phyloP scores from a whole-genome alignment of 2,329 filamentous ascomycete genomes.

The Periconia macrospinosa region DNA sequence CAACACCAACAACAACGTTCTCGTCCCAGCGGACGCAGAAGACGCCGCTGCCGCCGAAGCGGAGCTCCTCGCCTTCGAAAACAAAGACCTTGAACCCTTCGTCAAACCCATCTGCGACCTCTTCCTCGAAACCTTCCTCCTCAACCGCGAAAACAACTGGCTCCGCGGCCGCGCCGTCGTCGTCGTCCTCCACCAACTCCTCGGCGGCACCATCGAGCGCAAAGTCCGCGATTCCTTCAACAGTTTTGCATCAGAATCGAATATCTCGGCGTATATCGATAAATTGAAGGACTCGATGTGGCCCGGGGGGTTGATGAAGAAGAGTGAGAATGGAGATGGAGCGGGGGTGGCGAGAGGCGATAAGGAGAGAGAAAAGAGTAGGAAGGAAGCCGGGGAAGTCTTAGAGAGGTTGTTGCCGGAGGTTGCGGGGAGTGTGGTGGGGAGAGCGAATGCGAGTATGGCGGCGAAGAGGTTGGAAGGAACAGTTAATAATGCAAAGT shows the following conservation, averaged over 20 bases:
- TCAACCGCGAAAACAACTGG: slow-evolving; percentile 97
- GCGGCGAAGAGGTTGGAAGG: slow-evolving; percentile 88
- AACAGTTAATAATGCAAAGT: slow-evolving; percentile 82
- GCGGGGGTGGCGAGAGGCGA: slow-evolving; percentile 59
- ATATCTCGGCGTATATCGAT: slow-evolving; percentile 73
- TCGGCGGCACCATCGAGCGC: slow-evolving; percentile 93
- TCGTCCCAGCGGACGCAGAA: slow-evolving; percentile 44
- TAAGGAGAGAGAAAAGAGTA: slow-evolving; percentile 75
- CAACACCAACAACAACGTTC: slow-evolving; percentile 44
- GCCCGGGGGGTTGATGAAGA: slow-evolving; percentile 67
- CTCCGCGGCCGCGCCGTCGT: slow-evolving; percentile 92
- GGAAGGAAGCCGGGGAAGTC: slow-evolving; percentile 85
- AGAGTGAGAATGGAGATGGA: slow-evolving; percentile 14
- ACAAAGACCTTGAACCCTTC: slow-evolving; percentile 79
- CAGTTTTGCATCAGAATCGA: slow-evolving; percentile 74
- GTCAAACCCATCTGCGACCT: slow-evolving; percentile 98
- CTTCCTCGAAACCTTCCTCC: slow-evolving; percentile 92
- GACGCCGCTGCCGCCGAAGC: slow-evolving; percentile 79
- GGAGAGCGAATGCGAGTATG: slow-evolving; percentile 84
- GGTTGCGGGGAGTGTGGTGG: slow-evolving; percentile 88
- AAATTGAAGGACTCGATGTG: slow-evolving; percentile 78
- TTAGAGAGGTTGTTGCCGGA: slow-evolving; percentile 89
- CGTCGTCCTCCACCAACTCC: slow-evolving; percentile 90
- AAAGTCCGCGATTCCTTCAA: slow-evolving; percentile 87
- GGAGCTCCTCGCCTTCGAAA: slow-evolving; percentile 90